These are phyloP conservation scores for Conringia planisiliqua DNA, from an alignment of 345 rosid species.

Conservation along the genomic window DNA sequence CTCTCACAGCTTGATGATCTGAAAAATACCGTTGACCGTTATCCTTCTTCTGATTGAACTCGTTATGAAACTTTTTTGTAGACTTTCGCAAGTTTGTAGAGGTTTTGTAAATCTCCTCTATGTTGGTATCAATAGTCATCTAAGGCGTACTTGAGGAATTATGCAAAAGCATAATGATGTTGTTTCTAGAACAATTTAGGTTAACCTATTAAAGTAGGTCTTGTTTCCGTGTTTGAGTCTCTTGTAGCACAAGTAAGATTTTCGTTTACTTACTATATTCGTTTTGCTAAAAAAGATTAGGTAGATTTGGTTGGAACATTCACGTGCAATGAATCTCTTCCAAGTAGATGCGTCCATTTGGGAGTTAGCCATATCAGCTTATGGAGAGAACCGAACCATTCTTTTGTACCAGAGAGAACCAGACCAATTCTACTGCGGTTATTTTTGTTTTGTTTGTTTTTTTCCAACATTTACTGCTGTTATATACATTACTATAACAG, in stretches of 20 bases:
- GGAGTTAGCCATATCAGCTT: not conserved
- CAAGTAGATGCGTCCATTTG: not conserved
- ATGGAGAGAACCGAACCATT: not conserved
- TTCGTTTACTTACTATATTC: not conserved
- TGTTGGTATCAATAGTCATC: not conserved
- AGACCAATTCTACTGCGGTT: not conserved
- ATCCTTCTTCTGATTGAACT: conserved; percentile 34
- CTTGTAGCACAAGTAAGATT: conserved; percentile 1
- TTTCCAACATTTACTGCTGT: not conserved
- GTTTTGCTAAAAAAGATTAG: not conserved
- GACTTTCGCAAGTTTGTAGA: not conserved
- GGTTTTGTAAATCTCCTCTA: not conserved
- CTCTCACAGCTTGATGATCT: conserved; percentile 59
- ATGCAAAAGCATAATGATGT: not conserved
- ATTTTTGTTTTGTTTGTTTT: no score
- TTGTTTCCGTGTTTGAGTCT: not conserved
- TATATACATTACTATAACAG: not conserved
- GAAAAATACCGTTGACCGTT: conserved; percentile 43
- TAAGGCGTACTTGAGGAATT: not conserved
- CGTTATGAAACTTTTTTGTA: not conserved
- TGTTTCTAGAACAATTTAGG: not conserved
- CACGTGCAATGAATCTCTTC: conserved; percentile 20
- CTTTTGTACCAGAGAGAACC: not conserved
- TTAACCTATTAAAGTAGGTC: not conserved
- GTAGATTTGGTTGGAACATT: conserved; percentile 8